Evolutionary conservation across 2,329 filamentous ascomycete species (phyloP).

Genomic region (Aspergillus aculeatus): DNA sequence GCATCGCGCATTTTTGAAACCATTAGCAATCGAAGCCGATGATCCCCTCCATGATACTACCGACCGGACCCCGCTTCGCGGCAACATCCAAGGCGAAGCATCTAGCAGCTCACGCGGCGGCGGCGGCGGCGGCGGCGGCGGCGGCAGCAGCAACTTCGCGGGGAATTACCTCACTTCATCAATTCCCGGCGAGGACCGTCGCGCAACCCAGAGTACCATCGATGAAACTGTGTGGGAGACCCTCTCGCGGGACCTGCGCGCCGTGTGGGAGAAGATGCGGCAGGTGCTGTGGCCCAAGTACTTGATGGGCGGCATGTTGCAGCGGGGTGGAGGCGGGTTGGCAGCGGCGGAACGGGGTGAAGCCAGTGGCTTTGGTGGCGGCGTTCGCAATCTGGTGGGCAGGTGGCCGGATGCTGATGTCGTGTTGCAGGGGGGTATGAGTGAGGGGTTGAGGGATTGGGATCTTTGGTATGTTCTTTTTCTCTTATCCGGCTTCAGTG

Average conservation of each 20-base stretch:
- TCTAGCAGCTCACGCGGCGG: conserved; percentile 38
- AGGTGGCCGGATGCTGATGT: conserved; percentile 68
- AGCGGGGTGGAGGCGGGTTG: conserved; percentile 54
- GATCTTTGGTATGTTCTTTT: conserved; percentile 70
- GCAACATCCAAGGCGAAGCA: conserved; percentile 70
- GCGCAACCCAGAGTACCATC: conserved; percentile 87
- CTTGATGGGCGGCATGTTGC: conserved; percentile 69
- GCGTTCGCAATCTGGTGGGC: conserved; percentile 56
- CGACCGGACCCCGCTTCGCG: conserved; percentile 76
- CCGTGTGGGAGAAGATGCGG: conserved; percentile 96
- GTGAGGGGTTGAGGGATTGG: conserved; percentile 89
- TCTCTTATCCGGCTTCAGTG: not conserved
- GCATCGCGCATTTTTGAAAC: not conserved
- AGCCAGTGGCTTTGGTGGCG: conserved; percentile 46
- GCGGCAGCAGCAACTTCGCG: conserved; percentile 57
- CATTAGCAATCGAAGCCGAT: conserved; percentile 80
- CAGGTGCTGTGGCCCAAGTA: conserved; percentile 97
- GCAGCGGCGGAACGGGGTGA: conserved; percentile 60
- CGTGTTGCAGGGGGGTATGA: conserved; percentile 71
- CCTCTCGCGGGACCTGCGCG: conserved; percentile 84
- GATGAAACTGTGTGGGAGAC: conserved; percentile 98
- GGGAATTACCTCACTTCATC: conserved; percentile 82
- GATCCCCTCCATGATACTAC: conserved; percentile 71
- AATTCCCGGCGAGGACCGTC: conserved; percentile 89
- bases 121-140: conserved; percentile 21